Evolutionary conservation across 192 early-diverging fungal genomes (phyloP), one percentile per base, ranked within the genome.

Genomic region (Blastocladiella britannica): DNA sequence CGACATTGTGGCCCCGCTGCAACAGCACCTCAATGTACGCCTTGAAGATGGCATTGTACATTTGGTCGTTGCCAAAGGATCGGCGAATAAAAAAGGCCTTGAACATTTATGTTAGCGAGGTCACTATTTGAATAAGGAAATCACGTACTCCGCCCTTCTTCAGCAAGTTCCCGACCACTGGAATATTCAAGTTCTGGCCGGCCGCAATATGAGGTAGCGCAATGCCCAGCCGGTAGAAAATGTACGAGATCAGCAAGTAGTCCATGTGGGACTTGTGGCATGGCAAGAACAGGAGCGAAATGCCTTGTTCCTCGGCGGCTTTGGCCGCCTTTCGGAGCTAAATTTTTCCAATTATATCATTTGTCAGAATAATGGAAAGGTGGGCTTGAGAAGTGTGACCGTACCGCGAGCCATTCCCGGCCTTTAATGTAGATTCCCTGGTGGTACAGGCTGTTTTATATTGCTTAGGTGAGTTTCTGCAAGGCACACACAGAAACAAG

Each of bases 221-320:
- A 4, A 86, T 58, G n/a, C 84, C 84, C 37, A 85, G 76, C 25
- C 84, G 77, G 70, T 81, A 86, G 65, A 89, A 81, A 9, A 89
- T 70, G 58, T 82, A 87, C 28, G 74, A 81, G 25, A 89, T 70
- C 22, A 89, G 85, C 18, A 89, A 64, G 63, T 89, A 89, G 64
- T 89, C 87, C 29, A 89, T 74, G 60, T 89, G 87, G 5, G 83
- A 85, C 70, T 89, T 89, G 66, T 89, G 87, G 29, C 73, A 89
- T 29, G 87, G 87, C 53, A 87, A 59, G 51, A 89, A 71, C 24
- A 89, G 74, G 57, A 89, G 69, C 12, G 85, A 87, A 43, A 84
- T 72, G 43, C 79, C 77, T 30, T 81, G 79, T 54, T 79, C 69
- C 53, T 67, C 67, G 28, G 77, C 75, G 26, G 70, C 65, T 27